Percentiles rank a stretch among this genome's conserved stretches.
Evolutionary conservation across 352 stramenopile genomes (phyloP).

Genomic region (Nothophytophthora sp.): DNA sequence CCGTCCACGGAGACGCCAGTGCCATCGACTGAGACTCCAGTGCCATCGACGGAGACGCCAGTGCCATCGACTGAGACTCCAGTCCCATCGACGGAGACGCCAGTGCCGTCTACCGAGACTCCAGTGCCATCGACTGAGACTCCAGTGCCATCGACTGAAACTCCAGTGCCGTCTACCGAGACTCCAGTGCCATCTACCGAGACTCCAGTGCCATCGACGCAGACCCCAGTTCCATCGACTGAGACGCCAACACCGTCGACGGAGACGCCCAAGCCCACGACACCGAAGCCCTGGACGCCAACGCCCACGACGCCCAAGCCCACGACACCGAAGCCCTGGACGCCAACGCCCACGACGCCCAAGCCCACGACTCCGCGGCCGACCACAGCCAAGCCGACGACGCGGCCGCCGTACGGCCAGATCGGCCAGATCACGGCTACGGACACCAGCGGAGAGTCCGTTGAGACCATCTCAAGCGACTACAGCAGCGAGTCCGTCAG

Average conservation of each 20-base stretch:
- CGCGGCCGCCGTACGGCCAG: conserved; percentile 15
- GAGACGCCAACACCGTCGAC: conserved; percentile 5
- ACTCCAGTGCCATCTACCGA: not conserved
- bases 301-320: not conserved
- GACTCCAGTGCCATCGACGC: conserved; percentile 1
- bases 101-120: not conserved
- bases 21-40: not conserved
- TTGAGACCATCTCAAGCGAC: conserved; percentile 5
- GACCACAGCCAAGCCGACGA: conserved; percentile 3
- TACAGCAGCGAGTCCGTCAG: conserved; percentile 2
- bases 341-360: not conserved
- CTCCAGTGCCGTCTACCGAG: not conserved
- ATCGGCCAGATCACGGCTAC: not conserved
- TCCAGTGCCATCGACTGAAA: not conserved
- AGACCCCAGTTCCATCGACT: conserved; percentile 3
- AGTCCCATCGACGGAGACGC: not conserved
- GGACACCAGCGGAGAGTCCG: not conserved
- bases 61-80: not conserved
- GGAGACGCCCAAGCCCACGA: not conserved
- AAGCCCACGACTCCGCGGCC: not conserved
- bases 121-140: conserved; percentile 1
- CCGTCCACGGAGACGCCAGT: conserved; percentile 2
- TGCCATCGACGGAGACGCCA: not conserved
- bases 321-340: not conserved
- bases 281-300: not conserved